Base-by-base conservation (phyloP, 805 yeast species). In the Starmerella cellae region DNA sequence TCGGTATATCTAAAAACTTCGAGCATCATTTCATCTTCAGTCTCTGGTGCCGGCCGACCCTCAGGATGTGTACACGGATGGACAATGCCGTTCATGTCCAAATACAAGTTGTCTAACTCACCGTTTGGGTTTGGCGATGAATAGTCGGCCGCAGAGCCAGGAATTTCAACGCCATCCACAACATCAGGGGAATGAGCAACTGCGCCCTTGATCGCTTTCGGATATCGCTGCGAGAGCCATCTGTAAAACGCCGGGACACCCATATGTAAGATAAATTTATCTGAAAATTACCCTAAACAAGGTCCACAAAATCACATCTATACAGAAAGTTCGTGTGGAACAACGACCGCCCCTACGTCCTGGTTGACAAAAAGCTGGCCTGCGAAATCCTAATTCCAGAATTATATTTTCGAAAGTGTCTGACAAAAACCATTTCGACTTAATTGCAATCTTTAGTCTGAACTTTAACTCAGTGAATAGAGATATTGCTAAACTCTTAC, bases 31-130 rank as follows among this genome's bases (percentile, higher is more conserved):
- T 91, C 96, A 47, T 85, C 95, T 56, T 91, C 98, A 0, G 88
- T 85, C 53, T 78, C 93, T 11, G 99, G 99, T 0, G 98, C 79
- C 0, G 95, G 95, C 52, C 79, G 79, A 52, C 88, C 82, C 57
- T 88, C 98, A 1, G 99, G 99, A 61, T 91, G 99, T 2, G 96
- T 80, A 68, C 97, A 91, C 1, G 98, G 98, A 66, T 91, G 99
- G 4, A 91, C 98, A 57, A 91, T 91, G 67, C 97, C 98, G 59
- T 91, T 91, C 98, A 91, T 91, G 64, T 91, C 99, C 49, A 91
- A 67, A 58, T 91, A 91, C 39, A 91, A 62, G 58, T 91, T 91
- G 59, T 91, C 97, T 37, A 85, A 65, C 63, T 91, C 99, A 22
- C 97, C 98, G 62, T 91, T 91, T 3, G 94, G 94, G 59, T 91